Evolutionary conservation across 2,329 filamentous ascomycete genomes (phyloP).

Genomic region (Colletotrichum truncatum): DNA sequence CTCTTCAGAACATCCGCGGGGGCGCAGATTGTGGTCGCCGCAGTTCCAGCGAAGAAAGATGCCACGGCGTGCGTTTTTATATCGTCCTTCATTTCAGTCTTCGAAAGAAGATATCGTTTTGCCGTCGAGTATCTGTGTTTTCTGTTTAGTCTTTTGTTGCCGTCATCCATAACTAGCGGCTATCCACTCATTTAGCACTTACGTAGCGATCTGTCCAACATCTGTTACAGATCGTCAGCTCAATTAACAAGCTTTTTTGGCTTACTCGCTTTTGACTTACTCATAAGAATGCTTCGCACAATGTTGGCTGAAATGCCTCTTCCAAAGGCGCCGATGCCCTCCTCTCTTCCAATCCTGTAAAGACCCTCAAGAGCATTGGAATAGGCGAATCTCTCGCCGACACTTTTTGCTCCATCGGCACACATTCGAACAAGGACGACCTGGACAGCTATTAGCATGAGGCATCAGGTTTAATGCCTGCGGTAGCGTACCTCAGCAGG

Average conservation of each 20-base stretch:
- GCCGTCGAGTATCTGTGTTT: slow-evolving; percentile 42
- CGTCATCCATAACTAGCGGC: not conserved
- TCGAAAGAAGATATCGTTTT: slow-evolving; percentile 42
- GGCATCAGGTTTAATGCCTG: not conserved
- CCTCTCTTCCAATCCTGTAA: slow-evolving; percentile 45
- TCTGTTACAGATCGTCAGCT: slow-evolving; percentile 38
- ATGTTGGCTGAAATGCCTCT: slow-evolving; percentile 51
- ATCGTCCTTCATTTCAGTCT: slow-evolving; percentile 44
- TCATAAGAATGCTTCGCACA: slow-evolving; percentile 54
- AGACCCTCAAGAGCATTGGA: slow-evolving; percentile 46
- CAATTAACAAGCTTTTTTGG: slow-evolving; percentile 48
- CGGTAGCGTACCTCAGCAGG: slow-evolving; percentile 45
- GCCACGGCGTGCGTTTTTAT: slow-evolving; percentile 49
- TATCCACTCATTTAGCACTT: slow-evolving; percentile 32
- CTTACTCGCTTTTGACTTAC: slow-evolving; percentile 36
- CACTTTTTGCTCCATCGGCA: slow-evolving; percentile 51
- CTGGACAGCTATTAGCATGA: slow-evolving; percentile 13
- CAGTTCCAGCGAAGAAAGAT: slow-evolving; percentile 52
- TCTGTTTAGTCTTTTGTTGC: not conserved
- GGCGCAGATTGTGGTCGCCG: slow-evolving; percentile 55
- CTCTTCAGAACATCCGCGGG: slow-evolving; percentile 56
- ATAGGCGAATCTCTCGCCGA: slow-evolving; percentile 47
- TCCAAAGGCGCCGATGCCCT: slow-evolving; percentile 48
- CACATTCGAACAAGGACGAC: slow-evolving; percentile 56
- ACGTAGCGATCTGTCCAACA: slow-evolving; percentile 55